Base-by-base conservation (phyloP, 495 filamentous ascomycete genomes). In the Neurospora sp. region DNA sequence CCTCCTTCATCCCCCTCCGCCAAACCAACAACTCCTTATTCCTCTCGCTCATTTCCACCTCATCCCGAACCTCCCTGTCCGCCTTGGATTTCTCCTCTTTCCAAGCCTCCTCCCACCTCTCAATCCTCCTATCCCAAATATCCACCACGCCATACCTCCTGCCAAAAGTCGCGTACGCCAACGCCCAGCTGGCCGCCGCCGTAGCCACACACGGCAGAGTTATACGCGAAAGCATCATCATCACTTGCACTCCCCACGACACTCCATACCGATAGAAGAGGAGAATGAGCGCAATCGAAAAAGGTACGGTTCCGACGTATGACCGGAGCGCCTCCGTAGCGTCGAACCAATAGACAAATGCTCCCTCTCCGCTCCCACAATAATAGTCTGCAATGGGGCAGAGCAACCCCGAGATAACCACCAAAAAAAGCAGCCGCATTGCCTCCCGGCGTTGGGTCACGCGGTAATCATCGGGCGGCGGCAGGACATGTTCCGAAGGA, bases 161-260 rank as follows among this genome's bases (percentile, higher is more conserved):
- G 2, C 45, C 20, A 53, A 53, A 53, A 14, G 20, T 27, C 20
- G 4, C 45, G 1, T 0, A 53, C 9, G 45, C 45, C 4, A 53
- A 14, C 8, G 20, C 9, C 2, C 1, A 0, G 4, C 1, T 27
- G 0, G 20, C 1, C 4, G 9, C 9, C n/a, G 45, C n/a, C 20
- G 45, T 53, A 2, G 1, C 1, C 20, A 22, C 0, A 4, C 45
- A 53, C n/a, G 9, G 20, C 1, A 22, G 8, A 3, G 8, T 9
- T 10, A 48, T 22, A 53, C 45, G 0, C 1, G 7, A n/a, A n/a
- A 44, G 16, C 17, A 44, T 8, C 16, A 40, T 40, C 3, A n/a
- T n/a, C 3, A 4, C 2, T 44, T 17, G 16, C 2, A n/a, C 41
- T n/a, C 6, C 16, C 41, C 41, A n/a, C 41, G 0, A 8, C 41